These are phyloP conservation scores for Xylogone sp. DNA, from an alignment of 2,329 filamentous ascomycete species.

Conservation along the genomic window DNA sequence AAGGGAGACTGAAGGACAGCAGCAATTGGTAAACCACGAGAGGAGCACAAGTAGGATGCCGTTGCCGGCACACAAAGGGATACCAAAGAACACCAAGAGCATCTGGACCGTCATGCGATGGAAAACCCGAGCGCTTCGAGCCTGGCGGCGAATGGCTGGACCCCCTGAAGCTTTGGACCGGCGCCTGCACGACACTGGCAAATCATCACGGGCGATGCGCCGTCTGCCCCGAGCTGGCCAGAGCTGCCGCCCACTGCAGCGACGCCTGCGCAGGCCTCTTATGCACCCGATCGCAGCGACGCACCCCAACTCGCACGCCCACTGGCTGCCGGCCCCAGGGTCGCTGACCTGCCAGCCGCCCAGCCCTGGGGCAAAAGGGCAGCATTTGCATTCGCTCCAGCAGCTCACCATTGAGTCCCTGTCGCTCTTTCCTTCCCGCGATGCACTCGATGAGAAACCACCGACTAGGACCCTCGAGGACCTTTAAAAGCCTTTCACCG, in stretches of 20 bases:
- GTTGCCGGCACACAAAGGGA: no score
- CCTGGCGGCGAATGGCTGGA: constrained; percentile 1
- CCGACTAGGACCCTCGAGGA: no score
- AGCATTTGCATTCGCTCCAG: not conserved
- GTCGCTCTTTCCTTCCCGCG: no score
- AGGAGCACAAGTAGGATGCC: no score
- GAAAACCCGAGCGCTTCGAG: constrained; percentile 8
- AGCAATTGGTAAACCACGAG: no score
- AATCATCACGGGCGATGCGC: not conserved
- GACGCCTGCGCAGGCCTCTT: not conserved
- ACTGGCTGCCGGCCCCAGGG: not conserved
- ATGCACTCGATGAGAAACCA: no score
- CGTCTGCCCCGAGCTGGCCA: no score
- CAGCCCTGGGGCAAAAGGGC: not conserved
- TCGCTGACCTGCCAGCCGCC: not conserved
- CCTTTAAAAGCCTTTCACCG: no score
- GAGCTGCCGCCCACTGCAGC: not conserved
- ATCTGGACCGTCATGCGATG: not conserved
- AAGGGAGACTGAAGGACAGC: no score
- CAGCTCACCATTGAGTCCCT: no score
- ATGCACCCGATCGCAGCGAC: not conserved
- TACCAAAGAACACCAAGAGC: constrained; percentile 5
- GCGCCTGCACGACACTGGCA: constrained; percentile 1
- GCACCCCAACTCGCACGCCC: not conserved
- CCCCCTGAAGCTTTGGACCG: not conserved